phyloP scores from a whole-genome alignment of 139 green algal genomes.

The Coelastrella sp. region DNA sequence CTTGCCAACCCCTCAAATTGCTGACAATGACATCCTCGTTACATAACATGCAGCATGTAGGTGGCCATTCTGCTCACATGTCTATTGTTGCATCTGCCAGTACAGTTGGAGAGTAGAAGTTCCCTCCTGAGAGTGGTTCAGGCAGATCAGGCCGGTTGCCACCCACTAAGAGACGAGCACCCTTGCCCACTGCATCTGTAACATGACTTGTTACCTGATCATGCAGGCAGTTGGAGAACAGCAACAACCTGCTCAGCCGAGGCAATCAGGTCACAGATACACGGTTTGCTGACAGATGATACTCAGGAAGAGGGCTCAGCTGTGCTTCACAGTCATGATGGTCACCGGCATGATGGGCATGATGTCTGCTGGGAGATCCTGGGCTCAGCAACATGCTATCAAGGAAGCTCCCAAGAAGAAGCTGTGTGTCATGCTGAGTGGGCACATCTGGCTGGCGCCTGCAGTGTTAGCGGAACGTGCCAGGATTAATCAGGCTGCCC shows the following conservation, averaged over 20 bases:
- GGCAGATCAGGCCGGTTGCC: slow-evolving; percentile 64
- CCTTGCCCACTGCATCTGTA: slow-evolving; percentile 87
- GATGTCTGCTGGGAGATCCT: too few relatives aligned
- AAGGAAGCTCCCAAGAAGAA: too few relatives aligned
- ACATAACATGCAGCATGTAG: not conserved
- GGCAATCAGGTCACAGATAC: too few relatives aligned
- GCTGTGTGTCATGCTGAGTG: too few relatives aligned
- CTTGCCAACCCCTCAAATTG: too few relatives aligned
- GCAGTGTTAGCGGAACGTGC: too few relatives aligned
- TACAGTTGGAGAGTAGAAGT: slow-evolving; percentile 92
- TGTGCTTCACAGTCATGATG: too few relatives aligned
- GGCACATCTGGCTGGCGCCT: too few relatives aligned
- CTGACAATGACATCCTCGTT: not conserved
- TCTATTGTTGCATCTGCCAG: slow-evolving; percentile 76
- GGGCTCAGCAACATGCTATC: too few relatives aligned
- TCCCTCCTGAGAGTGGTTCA: slow-evolving; percentile 60
- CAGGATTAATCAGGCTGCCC: too few relatives aligned
- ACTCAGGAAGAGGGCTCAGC: too few relatives aligned
- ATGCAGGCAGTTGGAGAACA: not conserved
- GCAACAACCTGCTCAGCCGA: not conserved
- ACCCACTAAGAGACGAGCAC: slow-evolving; percentile 75
- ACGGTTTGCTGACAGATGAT: not conserved
- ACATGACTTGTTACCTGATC: slow-evolving; percentile 75
- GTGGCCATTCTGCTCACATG: slow-evolving; percentile 66
- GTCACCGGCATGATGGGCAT: too few relatives aligned